Conservation (phyloP, 352 stramenopile genomes). For the Pythium myriotylum region DNA sequence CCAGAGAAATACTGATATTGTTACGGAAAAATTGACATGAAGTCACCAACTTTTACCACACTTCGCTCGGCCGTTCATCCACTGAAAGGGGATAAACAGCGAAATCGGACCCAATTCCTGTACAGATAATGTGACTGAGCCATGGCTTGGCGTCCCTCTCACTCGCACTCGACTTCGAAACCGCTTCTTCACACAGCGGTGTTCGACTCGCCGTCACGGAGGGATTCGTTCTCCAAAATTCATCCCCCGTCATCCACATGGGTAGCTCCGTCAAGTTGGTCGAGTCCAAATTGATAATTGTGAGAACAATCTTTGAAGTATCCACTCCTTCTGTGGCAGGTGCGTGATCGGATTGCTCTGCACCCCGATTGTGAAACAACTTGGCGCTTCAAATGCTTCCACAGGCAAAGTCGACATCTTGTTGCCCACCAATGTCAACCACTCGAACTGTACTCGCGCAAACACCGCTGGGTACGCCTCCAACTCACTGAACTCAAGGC, state of each 20-base stretch:
- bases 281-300: too few relatives aligned
- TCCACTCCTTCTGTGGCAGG: too few relatives aligned
- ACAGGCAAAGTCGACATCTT: background rate
- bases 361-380: too few relatives aligned
- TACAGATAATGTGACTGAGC: background rate
- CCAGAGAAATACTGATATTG: too few relatives aligned
- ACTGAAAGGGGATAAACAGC: background rate
- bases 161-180: background rate
- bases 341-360: too few relatives aligned
- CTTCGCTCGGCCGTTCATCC: background rate
- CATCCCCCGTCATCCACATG: background rate
- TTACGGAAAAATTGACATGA: too few relatives aligned
- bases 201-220: background rate
- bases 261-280: background rate
- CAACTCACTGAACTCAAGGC: constrained; percentile 10
- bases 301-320: too few relatives aligned
- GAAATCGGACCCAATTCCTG: too few relatives aligned
- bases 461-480: background rate
- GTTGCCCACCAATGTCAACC: constrained; percentile 11
- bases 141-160: background rate
- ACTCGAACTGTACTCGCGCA: background rate
- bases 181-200: background rate
- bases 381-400: constrained; percentile 1
- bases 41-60: too few relatives aligned
- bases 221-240: constrained; percentile 7